Evolutionary conservation across 345 rosid species (phyloP).

Genomic region (Euphorbia peplus): DNA sequence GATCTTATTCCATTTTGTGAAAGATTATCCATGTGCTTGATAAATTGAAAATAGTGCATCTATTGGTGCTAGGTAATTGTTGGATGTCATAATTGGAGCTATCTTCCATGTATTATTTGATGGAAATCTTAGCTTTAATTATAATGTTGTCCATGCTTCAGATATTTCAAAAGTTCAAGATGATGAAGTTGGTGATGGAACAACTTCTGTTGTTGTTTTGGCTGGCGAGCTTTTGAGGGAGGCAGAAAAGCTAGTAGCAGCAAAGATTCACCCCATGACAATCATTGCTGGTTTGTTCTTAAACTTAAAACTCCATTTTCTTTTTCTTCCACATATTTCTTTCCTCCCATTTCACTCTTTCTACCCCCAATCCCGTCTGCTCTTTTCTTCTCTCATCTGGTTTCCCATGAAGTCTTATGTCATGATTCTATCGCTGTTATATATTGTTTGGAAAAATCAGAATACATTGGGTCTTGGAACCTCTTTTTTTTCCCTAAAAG

Average conservation of each 20-base stretch:
- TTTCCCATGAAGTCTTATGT: too few relatives aligned
- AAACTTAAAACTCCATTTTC: neutral
- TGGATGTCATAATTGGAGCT: neutral
- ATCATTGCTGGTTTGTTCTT: constrained; percentile 64
- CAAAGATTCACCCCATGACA: constrained; percentile 98
- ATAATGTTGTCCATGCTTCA: constrained; percentile 23
- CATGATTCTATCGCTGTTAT: too few relatives aligned
- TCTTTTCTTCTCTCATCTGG: too few relatives aligned
- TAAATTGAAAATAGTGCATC: neutral
- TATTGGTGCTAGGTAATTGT: neutral
- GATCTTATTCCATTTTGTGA: neutral
- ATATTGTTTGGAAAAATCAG: neutral
- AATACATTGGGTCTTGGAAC: neutral
- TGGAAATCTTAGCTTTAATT: constrained; percentile 12
- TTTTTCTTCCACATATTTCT: constrained; percentile 1
- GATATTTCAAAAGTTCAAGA: constrained; percentile 99
- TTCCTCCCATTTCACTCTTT: too few relatives aligned
- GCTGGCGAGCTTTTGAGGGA: constrained; percentile 94
- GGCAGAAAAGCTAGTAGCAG: constrained; percentile 86
- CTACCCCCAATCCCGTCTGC: too few relatives aligned
- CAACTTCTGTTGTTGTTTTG: constrained; percentile 97
- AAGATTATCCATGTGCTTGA: neutral
- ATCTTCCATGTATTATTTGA: neutral
- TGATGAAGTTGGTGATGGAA: constrained; percentile 99
- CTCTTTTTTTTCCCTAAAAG: neutral